A percentile compares a stretch with the other conserved stretches of the same genome.
phyloP scores from a whole-genome alignment of 108 stramenopile species.

The Cyclotella atomus region DNA sequence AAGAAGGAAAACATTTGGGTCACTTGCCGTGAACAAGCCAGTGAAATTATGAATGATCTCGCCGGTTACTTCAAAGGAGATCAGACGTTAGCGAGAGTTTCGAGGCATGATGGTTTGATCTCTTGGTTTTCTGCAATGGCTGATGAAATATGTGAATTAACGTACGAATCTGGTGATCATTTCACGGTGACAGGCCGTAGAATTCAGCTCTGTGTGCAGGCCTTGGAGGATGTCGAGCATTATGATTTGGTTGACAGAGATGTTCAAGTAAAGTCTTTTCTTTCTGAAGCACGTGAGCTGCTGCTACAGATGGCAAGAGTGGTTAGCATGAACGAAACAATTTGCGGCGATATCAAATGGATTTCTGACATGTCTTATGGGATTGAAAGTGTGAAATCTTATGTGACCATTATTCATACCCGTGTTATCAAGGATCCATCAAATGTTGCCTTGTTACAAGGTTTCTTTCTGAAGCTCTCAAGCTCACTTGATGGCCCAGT shows the following conservation, averaged over 20 bases:
- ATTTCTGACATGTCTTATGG: conserved; percentile 70
- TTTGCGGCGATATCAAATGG: conserved; percentile 45
- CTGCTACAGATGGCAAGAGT: conserved; percentile 64
- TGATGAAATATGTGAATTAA: conserved; percentile 48
- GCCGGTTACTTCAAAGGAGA: conserved; percentile 62
- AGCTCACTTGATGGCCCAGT: conserved; percentile 68
- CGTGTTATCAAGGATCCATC: conserved; percentile 57
- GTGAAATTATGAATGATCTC: conserved; percentile 53
- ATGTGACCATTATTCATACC: conserved; percentile 57
- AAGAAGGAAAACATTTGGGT: conserved; percentile 58
- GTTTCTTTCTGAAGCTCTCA: conserved; percentile 68
- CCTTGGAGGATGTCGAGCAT: conserved; percentile 64
- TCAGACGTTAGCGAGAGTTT: conserved; percentile 51
- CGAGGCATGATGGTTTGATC: conserved; percentile 55
- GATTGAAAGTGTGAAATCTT: conserved; percentile 58
- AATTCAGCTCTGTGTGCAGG: conserved; percentile 60
- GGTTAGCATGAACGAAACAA: conserved; percentile 49
- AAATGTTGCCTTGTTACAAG: conserved; percentile 54
- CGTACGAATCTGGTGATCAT: conserved; percentile 46
- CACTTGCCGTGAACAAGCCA: conserved; percentile 28
- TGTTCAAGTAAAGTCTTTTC: conserved; percentile 56
- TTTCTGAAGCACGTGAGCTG: conserved; percentile 51
- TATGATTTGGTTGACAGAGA: conserved; percentile 68
- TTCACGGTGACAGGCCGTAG: conserved; percentile 63
- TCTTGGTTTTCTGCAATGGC: conserved; percentile 58